Conservation (phyloP, 768 basidiomycete genomes). For the Phaffia tasmanica region DNA sequence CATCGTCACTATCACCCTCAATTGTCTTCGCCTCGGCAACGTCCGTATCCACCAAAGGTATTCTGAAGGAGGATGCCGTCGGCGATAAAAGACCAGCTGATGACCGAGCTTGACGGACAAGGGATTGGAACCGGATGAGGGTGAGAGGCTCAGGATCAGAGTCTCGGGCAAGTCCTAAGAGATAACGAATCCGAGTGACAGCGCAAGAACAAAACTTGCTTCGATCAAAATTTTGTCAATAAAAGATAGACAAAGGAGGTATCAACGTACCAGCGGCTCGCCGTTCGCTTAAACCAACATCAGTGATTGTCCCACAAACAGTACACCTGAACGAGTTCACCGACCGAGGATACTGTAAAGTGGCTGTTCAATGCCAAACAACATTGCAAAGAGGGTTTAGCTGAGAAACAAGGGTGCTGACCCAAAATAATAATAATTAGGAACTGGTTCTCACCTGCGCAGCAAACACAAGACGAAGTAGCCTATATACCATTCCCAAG, state of each 20-base stretch:
- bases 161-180: constrained; percentile 5
- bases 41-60: neutral
- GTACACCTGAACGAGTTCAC: constrained; percentile 18
- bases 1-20: constrained; percentile 23
- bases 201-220: neutral
- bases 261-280: constrained; percentile 5
- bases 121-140: constrained; percentile 4
- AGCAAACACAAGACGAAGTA: constrained; percentile 23
- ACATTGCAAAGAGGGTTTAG: neutral
- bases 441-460: neutral
- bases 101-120: constrained; percentile 10
- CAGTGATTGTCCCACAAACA: constrained; percentile 25
- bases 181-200: too few relatives aligned
- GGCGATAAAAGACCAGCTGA: neutral
- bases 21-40: constrained; percentile 21
- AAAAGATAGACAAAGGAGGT: neutral
- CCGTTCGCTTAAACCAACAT: constrained; percentile 7
- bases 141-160: constrained; percentile 23
- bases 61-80: constrained; percentile 6
- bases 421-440: neutral
- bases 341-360: constrained; percentile 11
- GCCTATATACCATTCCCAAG: neutral
- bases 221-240: neutral
- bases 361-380: neutral
- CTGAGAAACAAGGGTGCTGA: neutral